Evolutionary conservation across 2,329 filamentous ascomycete genomes (phyloP), one percentile per base, ranked within the genome.

Genomic region (Talaromyces piceae): DNA sequence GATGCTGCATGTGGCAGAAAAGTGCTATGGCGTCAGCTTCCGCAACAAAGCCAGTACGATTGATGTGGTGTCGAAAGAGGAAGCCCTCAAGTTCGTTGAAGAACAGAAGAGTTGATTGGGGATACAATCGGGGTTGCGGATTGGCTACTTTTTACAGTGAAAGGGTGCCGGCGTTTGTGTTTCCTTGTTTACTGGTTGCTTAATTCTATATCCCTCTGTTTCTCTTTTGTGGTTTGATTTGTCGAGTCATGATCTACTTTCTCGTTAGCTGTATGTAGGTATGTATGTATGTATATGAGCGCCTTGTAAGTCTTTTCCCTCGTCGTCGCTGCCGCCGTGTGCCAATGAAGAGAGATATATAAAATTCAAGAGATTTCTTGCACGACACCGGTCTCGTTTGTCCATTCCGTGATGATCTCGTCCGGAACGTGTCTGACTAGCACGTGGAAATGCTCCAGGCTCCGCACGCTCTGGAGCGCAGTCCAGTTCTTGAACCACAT

Each of bases 1-100:
- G 73, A 96, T 98, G 78, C 80, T 98, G 57, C 82, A 87, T 55
- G 89, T 97, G 18, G 93, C 93, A 3, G 91, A 97, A 74, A 95
- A 95, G 74, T 96, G 91, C 72, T 98, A 98, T 68, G 93, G 93
- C 55, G 93, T 98, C 47, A 89, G 88, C 47, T 97, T 77, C 63
- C 81, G 83, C 58, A 91, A 91, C 70, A 97, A 97, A 79, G 94
- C 91, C 58, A 95, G 88, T 73, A 88, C 83, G 33, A 95, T 98
- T 63, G 88, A 93, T 71, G 91, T 91, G 48, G 91, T 96, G 46
- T 84, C 82, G 56, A 82, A 84, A 50, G 88, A 95, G 57, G 88
- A 93, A 62, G 93, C 93, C 25, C 75, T 98, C 59, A 85, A 88
- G 63, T 98, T 98, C 67, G 91, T 98, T 11, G 91, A 97, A 67